phyloP scores from a whole-genome alignment of 1,284 basidiomycete species.

The Meira nashicola region DNA sequence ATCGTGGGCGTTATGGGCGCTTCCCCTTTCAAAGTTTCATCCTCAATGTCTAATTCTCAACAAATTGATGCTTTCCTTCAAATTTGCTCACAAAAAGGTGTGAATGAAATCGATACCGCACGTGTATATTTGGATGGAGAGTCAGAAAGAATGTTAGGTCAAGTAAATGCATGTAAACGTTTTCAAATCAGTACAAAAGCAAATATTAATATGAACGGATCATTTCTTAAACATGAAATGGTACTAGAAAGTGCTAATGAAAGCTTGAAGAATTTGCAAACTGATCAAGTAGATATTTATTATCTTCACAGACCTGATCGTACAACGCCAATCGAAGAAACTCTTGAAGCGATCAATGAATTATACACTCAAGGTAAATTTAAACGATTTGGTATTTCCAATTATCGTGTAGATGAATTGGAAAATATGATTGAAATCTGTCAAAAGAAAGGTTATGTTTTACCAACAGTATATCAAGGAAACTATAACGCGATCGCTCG shows the following conservation, averaged over 20 bases:
- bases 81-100: slow-evolving; percentile 5
- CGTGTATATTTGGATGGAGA: slow-evolving; percentile 11
- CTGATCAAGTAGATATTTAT: slow-evolving; percentile 11
- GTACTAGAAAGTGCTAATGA: slow-evolving; percentile 11
- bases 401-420: neutral
- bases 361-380: slow-evolving; percentile 12
- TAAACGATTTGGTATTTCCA: slow-evolving; percentile 14
- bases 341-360: slow-evolving; percentile 4
- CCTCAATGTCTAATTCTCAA: slow-evolving; percentile 1
- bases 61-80: neutral
- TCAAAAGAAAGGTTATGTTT: slow-evolving; percentile 1
- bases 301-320: slow-evolving; percentile 14
- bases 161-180: neutral
- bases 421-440: slow-evolving; percentile 4
- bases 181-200: slow-evolving; percentile 14
- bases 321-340: slow-evolving; percentile 9
- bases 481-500: slow-evolving; percentile 34
- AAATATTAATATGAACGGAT: no score
- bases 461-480: slow-evolving; percentile 63
- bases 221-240: slow-evolving; percentile 6
- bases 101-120: slow-evolving; percentile 13
- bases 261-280: slow-evolving; percentile 3
- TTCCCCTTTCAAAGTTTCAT: neutral
- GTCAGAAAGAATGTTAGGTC: slow-evolving; percentile 12
- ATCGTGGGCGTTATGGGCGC: slow-evolving; percentile 14